Evolutionary conservation across 2,329 filamentous ascomycete species (phyloP).

Genomic region (Fusarium dlaminii): DNA sequence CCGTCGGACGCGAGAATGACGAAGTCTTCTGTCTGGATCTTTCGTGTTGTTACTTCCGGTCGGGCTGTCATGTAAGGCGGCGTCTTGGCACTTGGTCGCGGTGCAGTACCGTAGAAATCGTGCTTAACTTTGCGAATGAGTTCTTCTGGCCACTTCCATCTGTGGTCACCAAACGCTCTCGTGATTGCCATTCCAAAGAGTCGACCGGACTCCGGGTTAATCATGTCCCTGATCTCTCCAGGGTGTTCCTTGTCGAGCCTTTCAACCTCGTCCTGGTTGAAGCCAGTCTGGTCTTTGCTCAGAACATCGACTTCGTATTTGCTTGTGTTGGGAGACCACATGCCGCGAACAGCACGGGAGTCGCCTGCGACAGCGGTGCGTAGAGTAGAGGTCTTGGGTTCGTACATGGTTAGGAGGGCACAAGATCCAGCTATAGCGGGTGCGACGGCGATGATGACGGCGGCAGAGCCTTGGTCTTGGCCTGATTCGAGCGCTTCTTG

Average conservation of each 20-base stretch:
- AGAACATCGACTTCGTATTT: conserved; percentile 64
- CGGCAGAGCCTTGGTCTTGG: conserved; percentile 42
- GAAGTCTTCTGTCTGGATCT: conserved; percentile 62
- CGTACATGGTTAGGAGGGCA: conserved; percentile 70
- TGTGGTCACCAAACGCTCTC: conserved; percentile 73
- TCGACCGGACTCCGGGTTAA: conserved; percentile 60
- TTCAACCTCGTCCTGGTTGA: conserved; percentile 66
- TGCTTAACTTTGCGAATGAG: conserved; percentile 49
- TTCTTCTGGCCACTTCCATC: conserved; percentile 72
- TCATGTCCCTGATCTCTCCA: conserved; percentile 65
- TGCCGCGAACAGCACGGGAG: conserved; percentile 71
- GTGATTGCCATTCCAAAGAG: conserved; percentile 70
- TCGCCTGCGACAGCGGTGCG: conserved; percentile 74
- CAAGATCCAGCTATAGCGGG: conserved; percentile 64
- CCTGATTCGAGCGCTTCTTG: conserved; percentile 44
- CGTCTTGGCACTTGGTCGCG: conserved; percentile 57
- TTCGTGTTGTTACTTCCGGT: conserved; percentile 69
- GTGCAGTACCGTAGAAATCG: conserved; percentile 59
- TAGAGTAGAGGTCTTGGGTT: conserved; percentile 61
- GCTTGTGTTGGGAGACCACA: conserved; percentile 50
- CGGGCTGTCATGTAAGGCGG: conserved; percentile 76
- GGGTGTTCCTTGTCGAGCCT: conserved; percentile 68
- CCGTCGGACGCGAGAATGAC: conserved; percentile 74
- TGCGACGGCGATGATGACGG: conserved; percentile 46
- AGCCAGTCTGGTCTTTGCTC: conserved; percentile 73